These are phyloP conservation scores for Pilatotrama ljubarskyi DNA, from an alignment of 768 basidiomycete genomes.

Conservation along the genomic window DNA sequence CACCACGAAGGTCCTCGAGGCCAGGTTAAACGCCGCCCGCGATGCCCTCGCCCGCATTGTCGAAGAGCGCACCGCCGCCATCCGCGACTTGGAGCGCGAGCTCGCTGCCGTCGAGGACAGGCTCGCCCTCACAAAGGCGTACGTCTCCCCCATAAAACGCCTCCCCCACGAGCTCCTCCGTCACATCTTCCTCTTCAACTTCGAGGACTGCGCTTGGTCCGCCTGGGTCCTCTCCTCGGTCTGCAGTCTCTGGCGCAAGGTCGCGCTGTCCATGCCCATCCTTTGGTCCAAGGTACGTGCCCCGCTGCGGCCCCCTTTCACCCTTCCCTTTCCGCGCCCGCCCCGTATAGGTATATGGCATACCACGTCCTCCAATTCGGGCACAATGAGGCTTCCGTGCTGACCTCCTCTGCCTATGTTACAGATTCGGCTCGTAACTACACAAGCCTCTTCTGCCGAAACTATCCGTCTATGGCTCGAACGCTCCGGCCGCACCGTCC, in stretches of 20 bases:
- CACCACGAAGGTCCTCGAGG: constrained; percentile 37
- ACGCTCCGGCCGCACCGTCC: constrained; percentile 66
- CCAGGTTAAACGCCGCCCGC: constrained; percentile 55
- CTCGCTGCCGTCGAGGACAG: constrained; percentile 48
- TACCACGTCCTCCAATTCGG: neutral
- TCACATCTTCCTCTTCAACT: constrained; percentile 68
- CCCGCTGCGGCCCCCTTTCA: neutral
- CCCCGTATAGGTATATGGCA: neutral
- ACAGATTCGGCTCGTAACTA: constrained; percentile 74
- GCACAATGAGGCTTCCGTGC: neutral
- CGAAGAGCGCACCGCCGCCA: constrained; percentile 50
- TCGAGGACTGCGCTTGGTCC: constrained; percentile 69
- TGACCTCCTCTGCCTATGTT: neutral
- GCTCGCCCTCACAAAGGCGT: constrained; percentile 54
- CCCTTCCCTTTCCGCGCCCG: neutral
- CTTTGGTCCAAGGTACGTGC: constrained; percentile 73
- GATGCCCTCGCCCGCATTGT: constrained; percentile 59
- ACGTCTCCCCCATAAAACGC: constrained; percentile 70
- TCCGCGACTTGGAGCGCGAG: constrained; percentile 55
- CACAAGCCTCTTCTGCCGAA: constrained; percentile 69
- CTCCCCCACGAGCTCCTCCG: constrained; percentile 74
- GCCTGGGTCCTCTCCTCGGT: constrained; percentile 77
- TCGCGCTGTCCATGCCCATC: constrained; percentile 63
- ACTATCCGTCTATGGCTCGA: constrained; percentile 83
- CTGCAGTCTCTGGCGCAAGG: constrained; percentile 63